Conservation (phyloP, 1,139 yeast genomes). For the Debaryomyces nepalensis region DNA sequence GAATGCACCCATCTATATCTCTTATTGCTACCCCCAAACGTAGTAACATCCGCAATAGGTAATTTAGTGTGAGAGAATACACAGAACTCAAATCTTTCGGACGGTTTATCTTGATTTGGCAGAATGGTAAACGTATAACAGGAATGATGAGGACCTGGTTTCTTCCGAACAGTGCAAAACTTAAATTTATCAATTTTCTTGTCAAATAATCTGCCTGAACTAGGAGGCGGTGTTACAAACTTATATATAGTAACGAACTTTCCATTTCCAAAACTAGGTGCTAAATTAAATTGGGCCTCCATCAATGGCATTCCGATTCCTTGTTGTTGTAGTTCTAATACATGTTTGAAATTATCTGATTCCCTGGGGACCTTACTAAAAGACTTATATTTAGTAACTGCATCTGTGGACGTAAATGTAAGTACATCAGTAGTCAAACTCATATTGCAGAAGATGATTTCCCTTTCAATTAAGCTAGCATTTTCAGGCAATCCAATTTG, state of each 20-base stretch:
- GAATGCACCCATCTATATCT: conserved; percentile 8
- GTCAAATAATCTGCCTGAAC: conserved; percentile 1
- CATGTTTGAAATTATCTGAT: conserved; percentile 7
- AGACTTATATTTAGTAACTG: conserved; percentile 5
- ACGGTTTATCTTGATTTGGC: conserved; percentile 1
- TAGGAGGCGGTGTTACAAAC: neutral
- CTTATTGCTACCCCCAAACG: neutral
- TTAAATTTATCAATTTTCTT: conserved; percentile 4
- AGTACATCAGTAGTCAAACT: conserved; percentile 2
- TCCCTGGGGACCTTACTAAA: neutral
- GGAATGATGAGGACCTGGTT: neutral
- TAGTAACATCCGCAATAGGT: conserved; percentile 8
- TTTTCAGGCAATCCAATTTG: neutral
- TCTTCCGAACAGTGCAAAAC: conserved; percentile 2
- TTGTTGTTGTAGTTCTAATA: conserved; percentile 5
- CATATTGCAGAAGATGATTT: conserved; percentile 3
- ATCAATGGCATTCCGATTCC: conserved; percentile 3
- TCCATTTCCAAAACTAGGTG: neutral
- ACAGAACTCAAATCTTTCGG: neutral
- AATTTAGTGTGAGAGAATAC: neutral
- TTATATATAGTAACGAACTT: conserved; percentile 3
- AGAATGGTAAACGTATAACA: neutral
- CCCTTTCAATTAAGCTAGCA: neutral
- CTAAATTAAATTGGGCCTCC: conserved; percentile 1
- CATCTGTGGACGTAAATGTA: neutral